Evolutionary conservation across 805 yeast genomes (phyloP).

Genomic region (Candida awuae): DNA sequence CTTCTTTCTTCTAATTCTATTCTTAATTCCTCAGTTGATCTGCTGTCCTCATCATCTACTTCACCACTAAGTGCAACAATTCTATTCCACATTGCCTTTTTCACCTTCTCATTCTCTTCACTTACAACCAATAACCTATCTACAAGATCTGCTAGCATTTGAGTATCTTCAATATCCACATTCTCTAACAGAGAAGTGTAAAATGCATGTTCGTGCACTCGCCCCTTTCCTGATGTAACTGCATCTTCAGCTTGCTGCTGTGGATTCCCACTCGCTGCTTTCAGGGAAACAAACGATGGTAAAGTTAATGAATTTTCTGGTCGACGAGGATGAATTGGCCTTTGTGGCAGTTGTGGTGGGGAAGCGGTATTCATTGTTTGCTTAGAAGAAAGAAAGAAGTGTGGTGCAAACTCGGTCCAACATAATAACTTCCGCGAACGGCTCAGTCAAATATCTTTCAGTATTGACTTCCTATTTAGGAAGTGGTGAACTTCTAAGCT

Average conservation of each 20-base stretch:
- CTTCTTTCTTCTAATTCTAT: background rate
- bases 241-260: background rate
- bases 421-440: too few species aligned
- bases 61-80: constrained; percentile 9
- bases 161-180: constrained; percentile 17
- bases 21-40: background rate
- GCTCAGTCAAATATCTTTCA: too few species aligned
- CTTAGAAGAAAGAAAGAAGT: too few species aligned
- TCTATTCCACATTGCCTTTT: constrained; percentile 23
- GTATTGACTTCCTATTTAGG: too few species aligned
- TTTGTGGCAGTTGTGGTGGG: background rate
- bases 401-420: too few species aligned
- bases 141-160: constrained; percentile 15
- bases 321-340: constrained; percentile 1
- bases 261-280: background rate
- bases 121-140: constrained; percentile 19
- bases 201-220: background rate
- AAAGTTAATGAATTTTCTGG: constrained; percentile 1
- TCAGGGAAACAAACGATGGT: background rate
- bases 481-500: too few species aligned
- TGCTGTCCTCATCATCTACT: background rate
- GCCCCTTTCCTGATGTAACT: background rate
- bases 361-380: too few species aligned
- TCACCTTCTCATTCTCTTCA: constrained; percentile 17
- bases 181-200: constrained; percentile 6